phyloP scores from a whole-genome alignment of 352 stramenopile genomes.

The Pythium plurisporium region DNA sequence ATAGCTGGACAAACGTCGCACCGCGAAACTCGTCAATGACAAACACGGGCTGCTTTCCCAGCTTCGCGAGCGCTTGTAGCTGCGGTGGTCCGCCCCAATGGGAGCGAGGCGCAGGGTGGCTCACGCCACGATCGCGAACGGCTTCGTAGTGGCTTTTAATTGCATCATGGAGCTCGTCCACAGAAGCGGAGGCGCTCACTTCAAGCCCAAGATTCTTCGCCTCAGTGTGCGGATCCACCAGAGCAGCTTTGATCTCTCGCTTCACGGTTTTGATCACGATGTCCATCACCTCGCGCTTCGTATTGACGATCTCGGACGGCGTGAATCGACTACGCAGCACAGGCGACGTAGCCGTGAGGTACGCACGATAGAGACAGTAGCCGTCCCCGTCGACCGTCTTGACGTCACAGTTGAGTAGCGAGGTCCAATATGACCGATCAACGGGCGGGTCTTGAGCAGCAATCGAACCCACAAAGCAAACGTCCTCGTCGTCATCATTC shows the following conservation, averaged over 20 bases:
- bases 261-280: not conserved
- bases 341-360: not conserved
- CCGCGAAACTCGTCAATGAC: not conserved
- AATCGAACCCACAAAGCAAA: not conserved
- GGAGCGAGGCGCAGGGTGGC: not conserved
- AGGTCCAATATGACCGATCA: not conserved
- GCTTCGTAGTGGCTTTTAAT: not conserved
- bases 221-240: not conserved
- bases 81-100: not conserved
- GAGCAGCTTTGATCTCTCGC: not conserved
- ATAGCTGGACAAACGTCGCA: not conserved
- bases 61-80: not conserved
- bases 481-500: not conserved
- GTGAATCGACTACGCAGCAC: too few species aligned
- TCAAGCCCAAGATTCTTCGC: not conserved
- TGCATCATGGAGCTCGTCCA: not conserved
- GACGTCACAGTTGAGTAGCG: not conserved
- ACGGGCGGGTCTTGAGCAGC: not conserved
- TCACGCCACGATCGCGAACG: not conserved
- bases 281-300: not conserved
- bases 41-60: not conserved
- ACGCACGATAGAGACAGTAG: not conserved
- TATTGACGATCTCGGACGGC: too few species aligned
- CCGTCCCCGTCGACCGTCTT: not conserved
- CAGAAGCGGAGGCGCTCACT: too few species aligned